Percentiles rank a stretch among this genome's conserved stretches.
Evolutionary conservation across 202 grass and related monocot genomes (phyloP).

Genomic region (Digitaria exilis): DNA sequence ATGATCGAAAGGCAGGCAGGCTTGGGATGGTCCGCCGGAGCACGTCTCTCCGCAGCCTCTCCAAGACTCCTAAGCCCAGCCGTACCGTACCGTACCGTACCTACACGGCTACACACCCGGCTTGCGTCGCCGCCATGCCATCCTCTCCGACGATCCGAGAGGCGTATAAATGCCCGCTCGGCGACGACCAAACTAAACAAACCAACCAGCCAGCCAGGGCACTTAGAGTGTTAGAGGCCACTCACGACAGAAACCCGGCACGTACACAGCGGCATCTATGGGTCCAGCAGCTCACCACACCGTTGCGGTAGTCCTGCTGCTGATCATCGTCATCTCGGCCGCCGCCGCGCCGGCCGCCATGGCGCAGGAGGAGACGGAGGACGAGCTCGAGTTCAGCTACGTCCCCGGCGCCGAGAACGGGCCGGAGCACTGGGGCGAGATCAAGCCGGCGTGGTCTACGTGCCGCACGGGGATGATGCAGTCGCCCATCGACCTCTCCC

Average conservation of each 20-base stretch:
- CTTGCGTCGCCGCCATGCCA: too few species aligned
- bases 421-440: constrained; percentile 61
- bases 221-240: too few species aligned
- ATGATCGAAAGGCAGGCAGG: too few species aligned
- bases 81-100: too few species aligned
- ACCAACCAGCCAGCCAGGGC: not conserved
- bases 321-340: constrained; percentile 1
- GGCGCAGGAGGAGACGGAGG: constrained; percentile 41
- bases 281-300: not conserved
- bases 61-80: too few species aligned
- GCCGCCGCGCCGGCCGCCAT: constrained; percentile 9
- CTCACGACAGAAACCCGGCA: too few species aligned
- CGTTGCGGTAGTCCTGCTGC: not conserved
- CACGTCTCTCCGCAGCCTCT: too few species aligned
- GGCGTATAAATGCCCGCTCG: not conserved
- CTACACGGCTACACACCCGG: too few species aligned
- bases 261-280: too few species aligned
- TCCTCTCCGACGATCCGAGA: too few species aligned
- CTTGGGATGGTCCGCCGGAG: too few species aligned
- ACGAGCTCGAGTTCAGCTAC: constrained; percentile 58
- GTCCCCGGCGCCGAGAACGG: not conserved
- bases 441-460: constrained; percentile 54
- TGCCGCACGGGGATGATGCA: constrained; percentile 66
- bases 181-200: too few species aligned
- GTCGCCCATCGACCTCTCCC: constrained; percentile 69